Base-by-base conservation (phyloP, 257 asterid genomes). In the Verbena officinalis region DNA sequence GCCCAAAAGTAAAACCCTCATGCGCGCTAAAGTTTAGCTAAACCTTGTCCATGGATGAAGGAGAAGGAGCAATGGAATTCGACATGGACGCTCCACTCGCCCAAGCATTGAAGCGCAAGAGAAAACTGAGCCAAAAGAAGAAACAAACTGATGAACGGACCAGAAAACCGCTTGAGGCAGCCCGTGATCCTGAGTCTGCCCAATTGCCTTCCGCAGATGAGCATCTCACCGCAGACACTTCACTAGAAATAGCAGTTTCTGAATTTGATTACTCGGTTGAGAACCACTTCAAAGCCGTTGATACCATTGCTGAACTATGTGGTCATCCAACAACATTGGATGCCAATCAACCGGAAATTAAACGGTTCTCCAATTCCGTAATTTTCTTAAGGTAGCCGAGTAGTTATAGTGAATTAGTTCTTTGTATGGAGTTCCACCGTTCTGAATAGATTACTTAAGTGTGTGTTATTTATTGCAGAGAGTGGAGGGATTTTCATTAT, bases 401-500 rank as follows among this genome's bases (percentile, higher is more conserved):
- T 30, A 14, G 1, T 19, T 42, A 0, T 23, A 7, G 1, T 22
- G 33, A 27, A 27, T 46, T 20, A n/a, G n/a, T 15, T 44, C 51
- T 16, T n/a, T 44, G n/a, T 4, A 21, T 27, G 36, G 19, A 15
- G 46, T 59, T 17, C 27, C 30, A 36, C 36, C 2, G 24, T 39
- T 9, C 45, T 67, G 49, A 55, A 12, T 17, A 19, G 36, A 39
- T 71, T 62, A 39, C 17, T 56, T 50, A 12, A 42, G 12, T 30
- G 15, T 51, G 67, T 38, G 23, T 17, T 48, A 22, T n/a, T 59
- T 69, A 36, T 49, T 74, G 65, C 77, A 87, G 95, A 63, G 90
- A 90, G 64, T 93, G 97, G 97, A 79, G 76, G 69, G 76, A 90
- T 70, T 88, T 93, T 59, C 83, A 79, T 27, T 86, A 88, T 71